Percentiles rank a stretch among this genome's conserved stretches.
Conservation (phyloP, 768 basidiomycete genomes). For the Termitomyces sp. region DNA sequence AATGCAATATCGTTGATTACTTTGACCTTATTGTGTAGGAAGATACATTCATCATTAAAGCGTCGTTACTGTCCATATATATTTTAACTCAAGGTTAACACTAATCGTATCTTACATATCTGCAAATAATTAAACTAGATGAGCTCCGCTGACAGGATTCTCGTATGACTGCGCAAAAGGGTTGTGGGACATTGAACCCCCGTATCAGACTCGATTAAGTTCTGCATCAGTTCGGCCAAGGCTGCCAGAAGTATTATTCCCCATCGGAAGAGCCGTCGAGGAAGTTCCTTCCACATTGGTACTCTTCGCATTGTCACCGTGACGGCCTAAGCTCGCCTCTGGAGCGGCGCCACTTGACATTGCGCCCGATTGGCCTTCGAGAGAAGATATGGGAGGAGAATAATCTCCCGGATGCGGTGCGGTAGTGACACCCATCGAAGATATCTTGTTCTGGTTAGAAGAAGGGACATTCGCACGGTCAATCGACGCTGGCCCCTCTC, state of each 20-base stretch:
- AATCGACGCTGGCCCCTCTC: not conserved
- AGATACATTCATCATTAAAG: not conserved
- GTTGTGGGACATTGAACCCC: not conserved
- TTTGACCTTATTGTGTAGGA: too few species aligned
- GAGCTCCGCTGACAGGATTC: not conserved
- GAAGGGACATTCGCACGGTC: not conserved
- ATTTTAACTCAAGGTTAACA: too few species aligned
- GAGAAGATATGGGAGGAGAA: too few species aligned
- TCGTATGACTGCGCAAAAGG: not conserved
- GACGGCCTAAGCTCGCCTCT: too few species aligned
- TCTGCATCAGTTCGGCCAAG: not conserved
- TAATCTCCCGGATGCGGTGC: fast-evolving
- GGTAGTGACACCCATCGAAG: not conserved
- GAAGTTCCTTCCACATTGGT: not conserved
- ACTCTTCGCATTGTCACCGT: not conserved
- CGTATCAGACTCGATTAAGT: not conserved
- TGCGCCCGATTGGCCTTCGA: not conserved
- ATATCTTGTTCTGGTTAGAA: not conserved
- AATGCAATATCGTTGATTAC: too few species aligned
- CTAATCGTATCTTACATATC: not conserved
- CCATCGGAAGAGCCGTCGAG: too few species aligned
- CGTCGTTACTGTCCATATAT: too few species aligned
- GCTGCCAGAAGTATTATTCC: not conserved
- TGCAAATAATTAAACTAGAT: not conserved
- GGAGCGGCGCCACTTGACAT: not conserved